These are phyloP conservation scores for Parascedosporium putredinis DNA, from an alignment of 2,329 filamentous ascomycete species.

Conservation along the genomic window DNA sequence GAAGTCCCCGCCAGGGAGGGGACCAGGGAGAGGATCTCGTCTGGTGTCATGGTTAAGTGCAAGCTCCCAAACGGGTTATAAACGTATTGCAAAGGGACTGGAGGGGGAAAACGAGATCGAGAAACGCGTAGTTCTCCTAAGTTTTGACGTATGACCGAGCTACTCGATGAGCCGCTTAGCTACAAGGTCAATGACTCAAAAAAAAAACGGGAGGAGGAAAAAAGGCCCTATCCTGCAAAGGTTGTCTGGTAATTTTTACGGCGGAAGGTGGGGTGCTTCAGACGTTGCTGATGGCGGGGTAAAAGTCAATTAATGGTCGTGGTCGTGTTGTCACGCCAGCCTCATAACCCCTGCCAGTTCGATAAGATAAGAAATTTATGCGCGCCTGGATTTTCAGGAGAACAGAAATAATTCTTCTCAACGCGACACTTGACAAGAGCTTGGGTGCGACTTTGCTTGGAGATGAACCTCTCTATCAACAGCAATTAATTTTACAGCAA, in stretches of 20 bases:
- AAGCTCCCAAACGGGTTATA: background rate
- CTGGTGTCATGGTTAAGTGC: conserved; percentile 35
- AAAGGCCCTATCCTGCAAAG: background rate
- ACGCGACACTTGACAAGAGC: conserved; percentile 2
- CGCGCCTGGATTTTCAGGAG: conserved; percentile 2
- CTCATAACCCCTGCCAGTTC: background rate
- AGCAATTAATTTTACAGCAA: background rate
- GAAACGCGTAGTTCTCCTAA: too few relatives aligned
- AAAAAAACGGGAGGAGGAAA: too few relatives aligned
- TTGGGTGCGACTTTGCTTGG: background rate
- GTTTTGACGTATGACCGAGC: background rate
- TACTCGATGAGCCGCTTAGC: background rate
- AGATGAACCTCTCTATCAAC: background rate
- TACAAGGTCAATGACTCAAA: background rate
- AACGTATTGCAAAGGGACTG: too few relatives aligned
- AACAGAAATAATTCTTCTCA: conserved; percentile 3
- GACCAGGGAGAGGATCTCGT: conserved; percentile 42
- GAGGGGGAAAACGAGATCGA: too few relatives aligned
- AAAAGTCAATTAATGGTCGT: conserved; percentile 6
- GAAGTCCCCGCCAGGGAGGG: conserved; percentile 57
- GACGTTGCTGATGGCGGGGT: conserved; percentile 6
- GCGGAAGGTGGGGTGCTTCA: background rate
- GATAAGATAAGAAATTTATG: conserved; percentile 8
- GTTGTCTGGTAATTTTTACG: background rate
- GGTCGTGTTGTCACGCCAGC: background rate